A percentile compares a stretch with the other conserved stretches of the same genome.
Conservation (phyloP, 768 basidiomycete genomes). For the Leccinum longicurvipes region DNA sequence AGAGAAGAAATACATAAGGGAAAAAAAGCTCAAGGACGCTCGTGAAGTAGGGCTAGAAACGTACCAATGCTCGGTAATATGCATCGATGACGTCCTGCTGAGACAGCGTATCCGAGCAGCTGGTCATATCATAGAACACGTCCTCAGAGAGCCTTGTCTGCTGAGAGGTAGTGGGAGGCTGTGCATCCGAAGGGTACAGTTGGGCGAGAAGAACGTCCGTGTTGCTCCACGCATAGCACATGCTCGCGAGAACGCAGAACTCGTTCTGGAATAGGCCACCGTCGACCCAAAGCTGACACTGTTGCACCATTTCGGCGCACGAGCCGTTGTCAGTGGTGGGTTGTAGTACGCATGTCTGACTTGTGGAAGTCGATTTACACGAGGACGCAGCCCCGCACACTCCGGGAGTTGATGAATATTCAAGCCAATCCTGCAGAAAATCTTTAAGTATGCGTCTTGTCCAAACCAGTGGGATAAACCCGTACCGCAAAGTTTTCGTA, state of each 20-base stretch:
- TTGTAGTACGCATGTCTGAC: conserved; percentile 18
- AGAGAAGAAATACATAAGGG: no score
- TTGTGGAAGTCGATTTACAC: conserved; percentile 5
- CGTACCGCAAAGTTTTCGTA: conserved; percentile 20
- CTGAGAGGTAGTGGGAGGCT: conserved; percentile 9
- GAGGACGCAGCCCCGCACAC: conserved; percentile 16
- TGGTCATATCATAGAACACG: conserved; percentile 21
- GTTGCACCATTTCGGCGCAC: conserved; percentile 12
- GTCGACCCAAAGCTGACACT: conserved; percentile 20
- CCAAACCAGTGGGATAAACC: not conserved
- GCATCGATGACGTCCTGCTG: conserved; percentile 21
- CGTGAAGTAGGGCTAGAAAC: not conserved
- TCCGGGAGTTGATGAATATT: conserved; percentile 19
- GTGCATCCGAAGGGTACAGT: conserved; percentile 9
- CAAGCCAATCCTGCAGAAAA: conserved; percentile 21
- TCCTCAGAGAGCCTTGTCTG: conserved; percentile 14
- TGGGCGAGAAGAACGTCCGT: conserved; percentile 17
- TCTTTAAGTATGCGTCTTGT: not conserved
- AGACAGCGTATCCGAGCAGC: conserved; percentile 15
- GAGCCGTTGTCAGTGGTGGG: conserved; percentile 22
- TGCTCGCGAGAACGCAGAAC: conserved; percentile 21
- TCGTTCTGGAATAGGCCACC: conserved; percentile 25
- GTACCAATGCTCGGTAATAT: conserved; percentile 19
- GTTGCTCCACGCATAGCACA: conserved; percentile 23
- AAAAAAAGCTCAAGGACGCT: not conserved